Conservation (phyloP, 2,329 filamentous ascomycete species). For the Aspergillus pseudoglaucus region DNA sequence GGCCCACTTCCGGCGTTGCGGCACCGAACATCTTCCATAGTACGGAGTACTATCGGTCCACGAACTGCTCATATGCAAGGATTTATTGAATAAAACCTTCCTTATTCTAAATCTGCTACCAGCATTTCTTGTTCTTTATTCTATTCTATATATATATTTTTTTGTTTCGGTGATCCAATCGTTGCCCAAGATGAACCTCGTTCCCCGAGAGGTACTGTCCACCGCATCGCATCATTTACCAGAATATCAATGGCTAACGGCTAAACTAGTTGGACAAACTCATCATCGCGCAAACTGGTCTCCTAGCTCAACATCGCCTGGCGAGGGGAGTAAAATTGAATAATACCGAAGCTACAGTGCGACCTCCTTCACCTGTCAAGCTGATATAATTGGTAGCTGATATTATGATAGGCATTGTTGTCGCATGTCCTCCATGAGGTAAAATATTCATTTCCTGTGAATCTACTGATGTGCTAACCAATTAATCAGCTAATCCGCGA, state of each 20-base stretch:
- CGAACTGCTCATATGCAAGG: background rate
- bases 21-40: background rate
- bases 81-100: background rate
- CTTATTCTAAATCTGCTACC: too few relatives aligned
- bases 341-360: slow-evolving; percentile 72
- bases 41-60: background rate
- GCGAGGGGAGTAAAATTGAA: slow-evolving; percentile 79
- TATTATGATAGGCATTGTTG: slow-evolving; percentile 42
- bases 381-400: background rate
- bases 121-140: too few relatives aligned
- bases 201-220: background rate
- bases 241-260: background rate
- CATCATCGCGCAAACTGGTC: slow-evolving; percentile 74
- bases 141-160: background rate
- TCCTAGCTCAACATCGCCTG: slow-evolving; percentile 73
- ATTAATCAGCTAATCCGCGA: slow-evolving; percentile 68
- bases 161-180: background rate
- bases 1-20: background rate
- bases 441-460: slow-evolving; percentile 6
- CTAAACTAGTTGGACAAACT: slow-evolving; percentile 78
- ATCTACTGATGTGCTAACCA: background rate
- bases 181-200: background rate
- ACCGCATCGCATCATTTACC: too few relatives aligned
- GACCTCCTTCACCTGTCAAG: background rate
- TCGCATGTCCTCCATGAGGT: slow-evolving; percentile 79